Base-by-base conservation (phyloP, 371 early-diverging fungal genomes). In the Mortierella sp. region DNA sequence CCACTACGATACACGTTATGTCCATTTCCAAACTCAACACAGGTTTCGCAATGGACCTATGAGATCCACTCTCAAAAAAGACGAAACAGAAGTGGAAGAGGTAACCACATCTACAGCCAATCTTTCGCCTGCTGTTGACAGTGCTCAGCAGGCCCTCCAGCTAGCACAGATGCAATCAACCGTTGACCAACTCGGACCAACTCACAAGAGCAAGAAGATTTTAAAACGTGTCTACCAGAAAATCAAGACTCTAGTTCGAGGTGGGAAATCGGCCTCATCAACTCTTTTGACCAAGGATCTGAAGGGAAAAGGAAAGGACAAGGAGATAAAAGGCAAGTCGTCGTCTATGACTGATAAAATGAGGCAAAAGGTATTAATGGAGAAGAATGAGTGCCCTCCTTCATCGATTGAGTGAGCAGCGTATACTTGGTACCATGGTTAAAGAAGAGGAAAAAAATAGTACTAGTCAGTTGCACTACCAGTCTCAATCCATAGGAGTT, bases 1-100 rank as follows among this genome's bases (percentile, higher is more conserved):
- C 0, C 69, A 65, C 51, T 75, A 28, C 32, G 19, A 26, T 9
- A 60, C 47, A 17, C 47, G n/a, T 7, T 47, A 47, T n/a, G 47
- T n/a, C 7, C 47, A 47, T 47, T 47, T 47, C 47, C 47, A 47
- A n/a, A 8, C n/a, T n/a, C n/a, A n/a, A n/a, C n/a, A n/a, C n/a
- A n/a, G n/a, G n/a, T n/a, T n/a, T n/a, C n/a, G n/a, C n/a, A n/a
- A n/a, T n/a, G n/a, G n/a, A n/a, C n/a, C n/a, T n/a, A n/a, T n/a
- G n/a, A n/a, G n/a, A n/a, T n/a, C n/a, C n/a, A n/a, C n/a, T n/a
- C n/a, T n/a, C n/a, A n/a, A n/a, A n/a, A n/a, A n/a, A n/a, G n/a
- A n/a, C n/a, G n/a, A n/a, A n/a, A n/a, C n/a, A n/a, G n/a, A n/a
- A n/a, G n/a, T n/a, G n/a, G n/a, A n/a, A n/a, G n/a, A n/a, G n/a